phyloP scores from a whole-genome alignment of 2,329 filamentous ascomycete genomes.

The Ciborinia camelliae region DNA sequence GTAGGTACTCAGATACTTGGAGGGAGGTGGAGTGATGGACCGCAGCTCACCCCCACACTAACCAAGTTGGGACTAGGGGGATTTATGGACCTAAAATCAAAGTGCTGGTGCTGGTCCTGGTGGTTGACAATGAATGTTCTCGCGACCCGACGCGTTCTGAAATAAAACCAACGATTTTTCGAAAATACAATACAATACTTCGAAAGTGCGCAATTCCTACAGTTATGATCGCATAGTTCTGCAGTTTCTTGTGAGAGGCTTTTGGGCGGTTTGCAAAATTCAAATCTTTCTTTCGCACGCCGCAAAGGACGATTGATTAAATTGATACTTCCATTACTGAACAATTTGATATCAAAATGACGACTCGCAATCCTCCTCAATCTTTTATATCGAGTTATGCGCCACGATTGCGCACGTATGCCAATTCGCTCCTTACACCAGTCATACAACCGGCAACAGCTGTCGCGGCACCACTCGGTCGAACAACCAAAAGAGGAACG shows the following conservation, averaged over 20 bases:
- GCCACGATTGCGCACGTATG: conserved; percentile 83
- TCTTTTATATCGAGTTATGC: conserved; percentile 90
- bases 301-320: not conserved
- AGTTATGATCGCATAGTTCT: conserved; percentile 9
- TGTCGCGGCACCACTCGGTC: conserved; percentile 62
- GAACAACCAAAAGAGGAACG: conserved; percentile 96
- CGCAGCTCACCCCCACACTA: not conserved
- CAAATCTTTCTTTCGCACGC: not conserved
- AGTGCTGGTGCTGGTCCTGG: not conserved
- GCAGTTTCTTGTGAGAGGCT: not conserved
- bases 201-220: not conserved
- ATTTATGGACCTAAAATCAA: not conserved
- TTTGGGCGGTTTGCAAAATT: conserved; percentile 6
- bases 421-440: conserved; percentile 86
- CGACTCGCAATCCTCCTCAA: conserved; percentile 57
- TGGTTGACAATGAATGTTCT: conserved; percentile 4
- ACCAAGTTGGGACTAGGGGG: not conserved
- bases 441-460: conserved; percentile 68
- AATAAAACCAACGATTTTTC: not conserved
- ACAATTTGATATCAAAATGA: conserved; percentile 26
- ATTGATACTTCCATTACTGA: not conserved
- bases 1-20: too few species aligned
- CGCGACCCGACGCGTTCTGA: conserved; percentile 4
- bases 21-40: not conserved
- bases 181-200: not conserved